These are phyloP conservation scores for Spergularia bocconei DNA, from an alignment of 148 eudicot species.

Conservation along the genomic window DNA sequence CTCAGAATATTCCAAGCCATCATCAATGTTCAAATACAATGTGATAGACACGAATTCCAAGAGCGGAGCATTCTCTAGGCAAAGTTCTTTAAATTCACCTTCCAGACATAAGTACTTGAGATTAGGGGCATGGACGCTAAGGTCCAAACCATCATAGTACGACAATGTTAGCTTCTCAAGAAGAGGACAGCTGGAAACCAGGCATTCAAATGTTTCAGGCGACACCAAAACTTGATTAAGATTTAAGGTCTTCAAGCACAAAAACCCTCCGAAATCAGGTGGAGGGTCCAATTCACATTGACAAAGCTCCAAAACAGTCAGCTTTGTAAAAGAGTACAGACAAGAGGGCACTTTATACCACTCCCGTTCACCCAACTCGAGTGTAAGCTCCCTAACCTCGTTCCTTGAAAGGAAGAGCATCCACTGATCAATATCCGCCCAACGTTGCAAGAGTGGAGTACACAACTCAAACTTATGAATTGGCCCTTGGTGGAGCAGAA, in stretches of 20 bases:
- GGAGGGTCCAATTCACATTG: slow-evolving; percentile 77
- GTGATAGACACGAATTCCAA: slow-evolving; percentile 52
- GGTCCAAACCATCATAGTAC: slow-evolving; percentile 62
- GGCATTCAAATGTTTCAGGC: slow-evolving; percentile 54
- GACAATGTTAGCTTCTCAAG: slow-evolving; percentile 67
- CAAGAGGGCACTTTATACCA: slow-evolving; percentile 73
- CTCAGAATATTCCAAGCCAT: slow-evolving; percentile 60
- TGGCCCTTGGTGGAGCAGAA: slow-evolving; percentile 70
- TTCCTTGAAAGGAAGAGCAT: slow-evolving; percentile 67
- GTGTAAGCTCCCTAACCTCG: slow-evolving; percentile 52
- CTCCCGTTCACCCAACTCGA: slow-evolving; percentile 65
- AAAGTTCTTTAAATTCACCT: slow-evolving; percentile 73
- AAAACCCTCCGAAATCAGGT: slow-evolving; percentile 48
- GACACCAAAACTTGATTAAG: slow-evolving; percentile 67
- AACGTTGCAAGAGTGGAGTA: slow-evolving; percentile 47
- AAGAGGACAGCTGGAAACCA: slow-evolving; percentile 57
- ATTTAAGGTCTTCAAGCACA: slow-evolving; percentile 45
- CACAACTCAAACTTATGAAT: slow-evolving; percentile 59
- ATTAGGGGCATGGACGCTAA: slow-evolving; percentile 63
- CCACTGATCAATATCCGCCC: slow-evolving; percentile 77
- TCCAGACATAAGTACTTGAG: slow-evolving; percentile 61
- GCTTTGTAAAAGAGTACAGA: slow-evolving; percentile 48
- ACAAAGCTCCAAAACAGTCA: slow-evolving; percentile 61
- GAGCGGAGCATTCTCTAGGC: slow-evolving; percentile 52
- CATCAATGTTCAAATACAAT: slow-evolving; percentile 67